Percentiles rank a stretch among this genome's conserved stretches.
Conservation (phyloP, 2,329 filamentous ascomycete species). For the Berkeleyomyces rouxiae region DNA sequence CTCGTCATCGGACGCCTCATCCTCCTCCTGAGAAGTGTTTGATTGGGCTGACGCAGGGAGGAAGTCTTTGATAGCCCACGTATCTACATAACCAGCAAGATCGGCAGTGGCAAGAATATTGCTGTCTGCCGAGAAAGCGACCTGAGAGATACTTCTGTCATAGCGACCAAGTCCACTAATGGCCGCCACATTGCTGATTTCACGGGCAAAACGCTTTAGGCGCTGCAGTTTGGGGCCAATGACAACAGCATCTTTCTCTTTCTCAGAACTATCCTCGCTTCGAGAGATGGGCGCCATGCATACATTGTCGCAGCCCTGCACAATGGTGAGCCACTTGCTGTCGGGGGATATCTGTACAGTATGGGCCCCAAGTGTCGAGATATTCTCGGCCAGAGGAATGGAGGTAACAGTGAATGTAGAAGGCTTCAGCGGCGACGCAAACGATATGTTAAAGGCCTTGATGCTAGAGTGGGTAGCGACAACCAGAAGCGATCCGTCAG, state of each 20-base stretch:
- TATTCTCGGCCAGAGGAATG: constrained; percentile 41
- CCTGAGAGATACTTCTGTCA: constrained; percentile 55
- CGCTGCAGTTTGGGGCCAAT: constrained; percentile 27
- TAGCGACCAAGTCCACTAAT: constrained; percentile 60
- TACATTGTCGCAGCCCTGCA: constrained; percentile 45
- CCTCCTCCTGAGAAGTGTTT: constrained; percentile 20
- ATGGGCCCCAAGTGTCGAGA: constrained; percentile 48
- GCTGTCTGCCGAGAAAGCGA: constrained; percentile 67
- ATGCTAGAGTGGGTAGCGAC: constrained; percentile 58
- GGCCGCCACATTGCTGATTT: constrained; percentile 35
- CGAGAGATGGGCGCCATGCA: constrained; percentile 32
- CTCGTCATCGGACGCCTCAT: constrained; percentile 24
- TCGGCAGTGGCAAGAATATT: constrained; percentile 65
- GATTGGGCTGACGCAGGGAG: constrained; percentile 19
- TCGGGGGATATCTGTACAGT: constrained; percentile 54
- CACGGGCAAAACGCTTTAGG: constrained; percentile 35
- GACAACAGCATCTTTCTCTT: constrained; percentile 13
- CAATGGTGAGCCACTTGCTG: constrained; percentile 49
- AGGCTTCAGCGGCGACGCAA: constrained; percentile 27
- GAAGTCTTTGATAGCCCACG: constrained; percentile 52
- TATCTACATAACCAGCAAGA: constrained; percentile 71
- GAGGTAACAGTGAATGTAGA: constrained; percentile 55
- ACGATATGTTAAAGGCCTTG: constrained; percentile 49
- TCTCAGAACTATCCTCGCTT: neutral
- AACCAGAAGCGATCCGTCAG: constrained; percentile 56